These are phyloP conservation scores for Cryphonectria nitschkei DNA, from an alignment of 2,329 filamentous ascomycete genomes.

Conservation along the genomic window DNA sequence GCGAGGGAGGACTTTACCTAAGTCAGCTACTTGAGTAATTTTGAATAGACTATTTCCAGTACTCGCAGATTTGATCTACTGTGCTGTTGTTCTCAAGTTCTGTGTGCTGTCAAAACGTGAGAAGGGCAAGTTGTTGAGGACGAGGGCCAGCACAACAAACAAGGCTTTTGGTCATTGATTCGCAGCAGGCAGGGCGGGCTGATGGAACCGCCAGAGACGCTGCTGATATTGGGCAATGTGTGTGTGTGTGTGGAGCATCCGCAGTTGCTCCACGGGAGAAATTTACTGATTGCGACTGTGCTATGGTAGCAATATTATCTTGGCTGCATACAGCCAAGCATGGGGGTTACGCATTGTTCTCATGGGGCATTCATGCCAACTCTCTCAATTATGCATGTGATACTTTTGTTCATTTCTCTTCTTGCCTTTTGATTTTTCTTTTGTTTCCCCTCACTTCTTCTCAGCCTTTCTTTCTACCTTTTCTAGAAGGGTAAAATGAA, in stretches of 20 bases:
- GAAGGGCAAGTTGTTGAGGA: background rate
- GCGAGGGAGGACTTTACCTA: background rate
- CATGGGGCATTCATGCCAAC: background rate
- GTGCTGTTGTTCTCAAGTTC: background rate
- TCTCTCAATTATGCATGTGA: background rate
- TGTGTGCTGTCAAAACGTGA: background rate
- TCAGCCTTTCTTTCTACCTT: background rate
- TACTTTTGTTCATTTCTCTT: background rate
- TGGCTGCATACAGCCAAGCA: background rate
- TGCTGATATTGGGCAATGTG: background rate
- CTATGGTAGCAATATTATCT: background rate
- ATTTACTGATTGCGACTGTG: background rate
- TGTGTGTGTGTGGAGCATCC: background rate
- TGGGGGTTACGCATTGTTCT: background rate
- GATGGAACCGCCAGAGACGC: background rate
- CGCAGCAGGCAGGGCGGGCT: background rate
- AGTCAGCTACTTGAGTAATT: background rate
- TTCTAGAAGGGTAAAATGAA: background rate
- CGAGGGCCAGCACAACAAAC: background rate
- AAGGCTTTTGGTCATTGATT: background rate
- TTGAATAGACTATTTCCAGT: background rate
- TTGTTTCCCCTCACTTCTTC: no score
- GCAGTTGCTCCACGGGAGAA: background rate
- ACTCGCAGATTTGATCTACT: background rate
- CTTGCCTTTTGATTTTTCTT: background rate